phyloP scores from a whole-genome alignment of 208 protist species.

The Crithidia sp. region DNA sequence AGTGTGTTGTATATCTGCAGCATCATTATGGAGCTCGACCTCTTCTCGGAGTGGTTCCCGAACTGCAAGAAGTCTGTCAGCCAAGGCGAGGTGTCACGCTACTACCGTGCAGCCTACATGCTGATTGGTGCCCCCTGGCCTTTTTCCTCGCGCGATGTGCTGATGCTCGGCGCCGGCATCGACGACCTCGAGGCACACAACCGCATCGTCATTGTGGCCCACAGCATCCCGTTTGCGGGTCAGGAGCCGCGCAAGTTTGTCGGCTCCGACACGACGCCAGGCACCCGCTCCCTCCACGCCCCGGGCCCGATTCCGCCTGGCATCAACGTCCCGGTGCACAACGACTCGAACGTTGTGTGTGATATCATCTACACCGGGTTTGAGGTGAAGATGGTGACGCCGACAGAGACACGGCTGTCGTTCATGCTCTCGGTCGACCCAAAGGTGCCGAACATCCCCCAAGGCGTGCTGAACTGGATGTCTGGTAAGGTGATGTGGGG shows the following conservation, averaged over 20 bases:
- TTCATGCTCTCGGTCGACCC: slow-evolving; percentile 64
- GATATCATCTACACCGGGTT: slow-evolving; percentile 59
- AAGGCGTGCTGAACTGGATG: slow-evolving; percentile 61
- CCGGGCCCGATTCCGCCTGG: slow-evolving; percentile 15
- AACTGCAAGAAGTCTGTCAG: slow-evolving; percentile 41
- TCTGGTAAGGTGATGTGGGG: slow-evolving; percentile 56
- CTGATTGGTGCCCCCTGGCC: slow-evolving; percentile 55
- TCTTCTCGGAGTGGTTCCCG: slow-evolving; percentile 64
- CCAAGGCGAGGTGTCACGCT: slow-evolving; percentile 52
- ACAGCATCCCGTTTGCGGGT: slow-evolving; percentile 32
- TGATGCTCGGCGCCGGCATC: slow-evolving; percentile 57
- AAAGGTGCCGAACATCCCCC: slow-evolving; percentile 58
- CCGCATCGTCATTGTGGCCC: slow-evolving; percentile 56
- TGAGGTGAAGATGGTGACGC: slow-evolving; percentile 43
- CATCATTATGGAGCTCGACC: slow-evolving; percentile 61
- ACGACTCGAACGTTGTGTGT: slow-evolving; percentile 37
- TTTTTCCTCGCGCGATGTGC: slow-evolving; percentile 55
- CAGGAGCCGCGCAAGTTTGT: slow-evolving; percentile 14
- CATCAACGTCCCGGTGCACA: slow-evolving; percentile 30
- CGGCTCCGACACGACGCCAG: slow-evolving; percentile 15
- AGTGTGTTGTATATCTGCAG: slow-evolving; percentile 44
- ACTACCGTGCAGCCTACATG: slow-evolving; percentile 59
- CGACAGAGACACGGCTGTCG: slow-evolving; percentile 42
- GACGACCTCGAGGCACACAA: slow-evolving; percentile 54
- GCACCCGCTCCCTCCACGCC: slow-evolving; percentile 7